These are phyloP conservation scores for Tulasnella sp. DNA, from an alignment of 768 basidiomycete species.

Conservation along the genomic window DNA sequence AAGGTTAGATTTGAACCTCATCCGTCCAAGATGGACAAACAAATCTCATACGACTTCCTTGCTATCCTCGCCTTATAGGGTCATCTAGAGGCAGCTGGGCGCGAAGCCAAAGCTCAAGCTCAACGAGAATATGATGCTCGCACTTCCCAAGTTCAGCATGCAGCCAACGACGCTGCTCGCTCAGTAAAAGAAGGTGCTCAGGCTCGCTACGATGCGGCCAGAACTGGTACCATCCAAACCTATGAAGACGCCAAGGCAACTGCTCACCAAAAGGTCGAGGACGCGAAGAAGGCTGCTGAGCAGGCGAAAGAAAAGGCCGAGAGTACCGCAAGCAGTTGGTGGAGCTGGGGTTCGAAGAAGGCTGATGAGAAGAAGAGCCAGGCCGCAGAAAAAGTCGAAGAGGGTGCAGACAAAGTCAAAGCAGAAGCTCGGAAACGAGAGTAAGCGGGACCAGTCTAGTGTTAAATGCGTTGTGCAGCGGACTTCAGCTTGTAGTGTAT, in stretches of 20 bases:
- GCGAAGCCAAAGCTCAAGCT: conserved; percentile 3
- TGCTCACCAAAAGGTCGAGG: conserved; percentile 15
- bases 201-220: conserved; percentile 13
- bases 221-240: not conserved
- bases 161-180: conserved; percentile 1
- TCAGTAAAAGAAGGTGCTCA: not conserved
- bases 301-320: conserved; percentile 10
- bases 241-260: conserved; percentile 15
- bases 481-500: conserved; percentile 1
- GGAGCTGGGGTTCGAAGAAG: conserved; percentile 25
- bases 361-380: conserved; percentile 4
- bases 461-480: not conserved
- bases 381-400: conserved; percentile 15
- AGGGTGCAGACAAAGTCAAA: conserved; percentile 25
- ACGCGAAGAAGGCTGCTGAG: conserved; percentile 17
- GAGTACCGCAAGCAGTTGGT: conserved; percentile 22
- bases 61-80: not conserved
- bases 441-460: not conserved
- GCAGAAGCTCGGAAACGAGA: conserved; percentile 15
- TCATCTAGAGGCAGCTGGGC: not conserved
- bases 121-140: not conserved
- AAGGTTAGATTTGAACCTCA: not conserved
- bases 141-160: not conserved
- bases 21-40: not conserved
- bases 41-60: not conserved